Percentiles rank a stretch among this genome's conserved stretches.
phyloP scores from a whole-genome alignment of 2,329 filamentous ascomycete species.

The Fonsecaea nubica region DNA sequence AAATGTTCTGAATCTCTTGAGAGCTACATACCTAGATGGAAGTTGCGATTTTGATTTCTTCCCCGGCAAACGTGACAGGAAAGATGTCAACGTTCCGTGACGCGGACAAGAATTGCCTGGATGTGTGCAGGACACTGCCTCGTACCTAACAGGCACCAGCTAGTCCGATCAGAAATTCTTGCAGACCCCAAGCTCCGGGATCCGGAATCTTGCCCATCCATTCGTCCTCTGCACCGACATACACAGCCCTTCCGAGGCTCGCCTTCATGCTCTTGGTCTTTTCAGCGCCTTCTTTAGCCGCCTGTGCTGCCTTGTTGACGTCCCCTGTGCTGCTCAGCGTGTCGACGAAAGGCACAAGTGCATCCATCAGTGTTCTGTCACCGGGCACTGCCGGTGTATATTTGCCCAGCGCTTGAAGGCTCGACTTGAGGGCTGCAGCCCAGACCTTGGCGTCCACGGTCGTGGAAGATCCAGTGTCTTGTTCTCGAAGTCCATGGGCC shows the following conservation, averaged over 20 bases:
- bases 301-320: constrained; percentile 74
- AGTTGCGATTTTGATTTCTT: not conserved
- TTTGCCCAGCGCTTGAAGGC: constrained; percentile 72
- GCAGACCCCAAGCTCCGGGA: constrained; percentile 78
- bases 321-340: constrained; percentile 69
- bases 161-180: constrained; percentile 80
- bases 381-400: constrained; percentile 91
- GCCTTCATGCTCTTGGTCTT: constrained; percentile 92
- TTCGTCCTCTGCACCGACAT: constrained; percentile 71
- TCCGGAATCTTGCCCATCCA: constrained; percentile 76
- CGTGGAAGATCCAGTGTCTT: constrained; percentile 54
- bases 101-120: not conserved
- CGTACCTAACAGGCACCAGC: constrained; percentile 58
- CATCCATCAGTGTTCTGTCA: constrained; percentile 89
- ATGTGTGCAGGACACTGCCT: constrained; percentile 3
- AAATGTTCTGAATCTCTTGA: not conserved
- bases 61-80: not conserved
- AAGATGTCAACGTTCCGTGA: not conserved
- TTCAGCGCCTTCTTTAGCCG: constrained; percentile 76
- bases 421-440: constrained; percentile 73
- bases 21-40: not conserved
- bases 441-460: constrained; percentile 61
- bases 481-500: constrained; percentile 68
- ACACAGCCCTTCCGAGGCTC: constrained; percentile 81
- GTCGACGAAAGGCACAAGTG: constrained; percentile 84